Base-by-base conservation (phyloP, 2,329 filamentous ascomycete species). In the Sporothrix humicola region DNA sequence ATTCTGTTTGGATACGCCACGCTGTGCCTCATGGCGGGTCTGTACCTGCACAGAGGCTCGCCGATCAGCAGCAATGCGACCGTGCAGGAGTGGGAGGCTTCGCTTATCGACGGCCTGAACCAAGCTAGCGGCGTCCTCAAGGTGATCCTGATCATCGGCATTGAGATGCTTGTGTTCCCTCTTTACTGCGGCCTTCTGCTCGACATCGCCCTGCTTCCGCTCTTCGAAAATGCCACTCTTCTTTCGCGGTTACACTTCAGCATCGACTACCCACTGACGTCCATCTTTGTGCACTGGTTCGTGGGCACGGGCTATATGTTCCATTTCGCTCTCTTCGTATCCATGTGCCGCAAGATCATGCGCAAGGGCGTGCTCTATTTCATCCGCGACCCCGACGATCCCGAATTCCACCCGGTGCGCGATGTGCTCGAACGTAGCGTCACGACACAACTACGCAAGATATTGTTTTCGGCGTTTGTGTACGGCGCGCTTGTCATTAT, bases 221-320 rank as follows among this genome's bases (percentile, higher is more conserved):
- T 99, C 0, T 99, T 99, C 80, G 92, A 94, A 76, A 87, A 91
- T 75, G 91, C 94, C 0, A 95, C 92, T 0, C 82, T 98, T 70
- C 87, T 88, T 76, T 94, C 93, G 8, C 90, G 96, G 26, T 84
- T 97, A 70, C 84, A 90, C 3, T 99, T 97, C 79, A 93, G 93
- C 1, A 84, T 89, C 72, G 87, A 90, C 75, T 94, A 92, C 75
- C 96, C 96, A 0, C 87, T 95, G 77, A 98, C 94, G 0, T 97
- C 95, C 15, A 89, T 97, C 15, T 99, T 99, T 81, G 92, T 98
- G 71, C 96, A 99, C 81, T 99, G 96, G 96, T 99, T 99, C 79
- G 92, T 98, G 73, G 96, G 96, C 68, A 99, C 96, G 3, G 97
- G 95, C 76, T 99, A 99, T 82, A 99, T 99, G 97, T 99, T 99